A percentile compares a stretch with the other conserved stretches of the same genome.
Evolutionary conservation across 2,329 filamentous ascomycete genomes (phyloP).

Genomic region (Alternaria hordeiaustralica): DNA sequence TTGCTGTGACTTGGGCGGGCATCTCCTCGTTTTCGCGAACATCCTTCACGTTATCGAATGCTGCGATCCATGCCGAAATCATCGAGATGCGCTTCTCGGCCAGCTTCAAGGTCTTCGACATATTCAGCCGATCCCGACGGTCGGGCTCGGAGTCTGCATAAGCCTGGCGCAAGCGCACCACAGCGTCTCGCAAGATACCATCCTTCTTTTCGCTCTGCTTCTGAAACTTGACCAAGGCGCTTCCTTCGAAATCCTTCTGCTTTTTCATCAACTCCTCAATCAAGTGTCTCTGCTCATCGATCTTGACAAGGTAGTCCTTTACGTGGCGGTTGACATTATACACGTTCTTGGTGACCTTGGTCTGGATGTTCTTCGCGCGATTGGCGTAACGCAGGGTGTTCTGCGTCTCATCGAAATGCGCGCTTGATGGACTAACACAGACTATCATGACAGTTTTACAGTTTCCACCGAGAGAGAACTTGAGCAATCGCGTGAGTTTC

Average conservation of each 20-base stretch:
- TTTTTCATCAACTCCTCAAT: slow-evolving; percentile 96
- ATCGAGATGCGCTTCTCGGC: slow-evolving; percentile 85
- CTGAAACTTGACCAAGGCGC: slow-evolving; percentile 85
- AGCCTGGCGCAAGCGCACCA: slow-evolving; percentile 78
- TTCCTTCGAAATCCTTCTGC: slow-evolving; percentile 84
- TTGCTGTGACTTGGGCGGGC: slow-evolving; percentile 66
- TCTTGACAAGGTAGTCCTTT: slow-evolving; percentile 99
- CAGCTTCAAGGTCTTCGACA: slow-evolving; percentile 81
- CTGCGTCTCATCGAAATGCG: slow-evolving; percentile 97
- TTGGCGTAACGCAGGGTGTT: slow-evolving; percentile 98
- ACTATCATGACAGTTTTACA: slow-evolving; percentile 99
- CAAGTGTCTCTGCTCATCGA: slow-evolving; percentile 95
- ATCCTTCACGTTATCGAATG: slow-evolving; percentile 84
- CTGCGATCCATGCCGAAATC: slow-evolving; percentile 90
- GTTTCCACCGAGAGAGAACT: slow-evolving; percentile 96
- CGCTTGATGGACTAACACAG: slow-evolving; percentile 93
- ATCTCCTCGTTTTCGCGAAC: slow-evolving; percentile 70
- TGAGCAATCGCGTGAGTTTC: slow-evolving; percentile 91
- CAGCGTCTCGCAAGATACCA: slow-evolving; percentile 74
- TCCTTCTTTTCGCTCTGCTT: slow-evolving; percentile 90
- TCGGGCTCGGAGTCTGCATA: slow-evolving; percentile 82
- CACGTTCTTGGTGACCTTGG: slow-evolving; percentile 98
- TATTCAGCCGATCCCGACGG: slow-evolving; percentile 76
- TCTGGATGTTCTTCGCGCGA: slow-evolving; percentile 98
- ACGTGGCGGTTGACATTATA: slow-evolving; percentile 99